These are phyloP conservation scores for Peziza echinospora DNA, from an alignment of 495 filamentous ascomycete genomes.

Conservation along the genomic window DNA sequence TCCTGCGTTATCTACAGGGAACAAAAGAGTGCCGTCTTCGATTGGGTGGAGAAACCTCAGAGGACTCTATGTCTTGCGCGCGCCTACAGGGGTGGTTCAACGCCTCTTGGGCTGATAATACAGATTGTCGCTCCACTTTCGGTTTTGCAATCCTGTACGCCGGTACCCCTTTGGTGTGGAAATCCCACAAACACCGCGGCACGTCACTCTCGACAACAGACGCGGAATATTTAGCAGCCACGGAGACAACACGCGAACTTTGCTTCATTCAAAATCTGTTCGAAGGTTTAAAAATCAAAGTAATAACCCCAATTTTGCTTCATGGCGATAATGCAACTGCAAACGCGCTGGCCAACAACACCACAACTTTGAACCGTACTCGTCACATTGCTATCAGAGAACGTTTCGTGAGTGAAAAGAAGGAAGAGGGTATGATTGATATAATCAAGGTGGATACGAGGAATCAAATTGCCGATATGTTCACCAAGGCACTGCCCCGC, in stretches of 20 bases:
- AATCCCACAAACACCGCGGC: not conserved
- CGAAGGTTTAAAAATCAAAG: not conserved
- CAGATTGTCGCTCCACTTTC: not conserved
- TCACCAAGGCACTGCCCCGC: not conserved
- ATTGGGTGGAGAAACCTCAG: not conserved
- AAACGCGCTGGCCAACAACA: not conserved
- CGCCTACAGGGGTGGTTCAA: not conserved
- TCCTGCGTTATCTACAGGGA: not conserved
- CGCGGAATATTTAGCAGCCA: slow-evolving; percentile 3
- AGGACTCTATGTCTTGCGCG: not conserved
- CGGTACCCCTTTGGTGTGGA: not conserved
- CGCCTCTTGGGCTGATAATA: not conserved
- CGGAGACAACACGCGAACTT: not conserved
- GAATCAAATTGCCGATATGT: not conserved
- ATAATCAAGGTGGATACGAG: not conserved
- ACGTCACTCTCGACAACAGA: slow-evolving; percentile 2
- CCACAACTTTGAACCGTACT: not conserved
- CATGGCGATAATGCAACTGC: not conserved
- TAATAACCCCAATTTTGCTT: not conserved
- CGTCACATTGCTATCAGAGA: not conserved
- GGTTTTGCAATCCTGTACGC: slow-evolving; percentile 1
- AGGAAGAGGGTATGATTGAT: not conserved
- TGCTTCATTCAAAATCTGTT: not conserved
- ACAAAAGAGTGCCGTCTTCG: not conserved
- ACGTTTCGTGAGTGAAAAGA: not conserved